A percentile compares a stretch with the other conserved stretches of the same genome.
phyloP scores from a whole-genome alignment of 495 filamentous ascomycete species.

The Lophium mytilinum region DNA sequence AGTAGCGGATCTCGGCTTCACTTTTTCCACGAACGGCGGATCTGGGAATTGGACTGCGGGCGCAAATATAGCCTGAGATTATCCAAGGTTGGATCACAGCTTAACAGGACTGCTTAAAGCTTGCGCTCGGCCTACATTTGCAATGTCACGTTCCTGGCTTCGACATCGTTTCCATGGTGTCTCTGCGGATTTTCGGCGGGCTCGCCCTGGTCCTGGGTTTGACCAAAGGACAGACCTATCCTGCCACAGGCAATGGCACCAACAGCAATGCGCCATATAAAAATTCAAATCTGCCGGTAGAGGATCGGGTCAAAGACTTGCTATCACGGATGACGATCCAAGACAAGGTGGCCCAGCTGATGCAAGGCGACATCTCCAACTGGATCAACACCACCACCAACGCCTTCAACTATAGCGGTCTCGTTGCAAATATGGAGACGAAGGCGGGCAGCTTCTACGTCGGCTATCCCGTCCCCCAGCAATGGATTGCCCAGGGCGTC shows the following conservation, averaged over 20 bases:
- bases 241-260: background rate
- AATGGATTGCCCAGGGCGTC: constrained; percentile 52
- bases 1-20: too few relatives aligned
- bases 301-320: constrained; percentile 55
- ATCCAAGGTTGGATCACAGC: too few relatives aligned
- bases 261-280: constrained; percentile 44
- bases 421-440: constrained; percentile 54
- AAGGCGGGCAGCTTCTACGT: constrained; percentile 63
- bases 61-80: too few relatives aligned
- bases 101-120: too few relatives aligned
- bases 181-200: too few relatives aligned
- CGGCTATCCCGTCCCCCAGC: constrained; percentile 54
- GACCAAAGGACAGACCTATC: too few relatives aligned
- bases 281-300: constrained; percentile 49
- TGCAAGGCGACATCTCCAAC: constrained; percentile 54
- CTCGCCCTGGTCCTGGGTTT: too few relatives aligned
- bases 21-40: too few relatives aligned
- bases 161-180: too few relatives aligned
- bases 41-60: too few relatives aligned
- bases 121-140: too few relatives aligned
- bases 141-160: too few relatives aligned
- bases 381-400: constrained; percentile 56
- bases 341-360: constrained; percentile 60
- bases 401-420: constrained; percentile 53
- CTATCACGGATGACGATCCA: constrained; percentile 60